Conservation (phyloP, 1,284 basidiomycete species). For the Tetrapyrgos nigripes region DNA sequence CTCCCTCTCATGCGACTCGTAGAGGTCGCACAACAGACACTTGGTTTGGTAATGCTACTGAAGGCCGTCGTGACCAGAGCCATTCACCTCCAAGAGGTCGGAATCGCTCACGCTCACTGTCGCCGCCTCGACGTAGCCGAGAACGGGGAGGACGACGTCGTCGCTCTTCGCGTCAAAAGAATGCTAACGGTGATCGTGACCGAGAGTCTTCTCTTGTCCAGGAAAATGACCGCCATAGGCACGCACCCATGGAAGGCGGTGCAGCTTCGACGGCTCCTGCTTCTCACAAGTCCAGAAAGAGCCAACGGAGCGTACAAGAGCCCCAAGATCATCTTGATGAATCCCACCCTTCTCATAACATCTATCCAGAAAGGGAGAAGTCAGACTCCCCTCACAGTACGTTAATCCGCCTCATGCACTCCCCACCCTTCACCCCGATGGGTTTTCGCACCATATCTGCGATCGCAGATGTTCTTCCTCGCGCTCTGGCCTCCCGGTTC, state of each 20-base stretch:
- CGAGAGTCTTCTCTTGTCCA: conserved; percentile 27
- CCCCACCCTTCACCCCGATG: conserved; percentile 36
- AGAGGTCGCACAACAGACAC: conserved; percentile 1
- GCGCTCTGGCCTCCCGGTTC: neutral
- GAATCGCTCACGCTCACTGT: conserved; percentile 23
- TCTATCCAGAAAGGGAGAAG: conserved; percentile 20
- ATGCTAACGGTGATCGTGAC: conserved; percentile 36
- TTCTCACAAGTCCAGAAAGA: neutral
- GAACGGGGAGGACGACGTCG: conserved; percentile 12
- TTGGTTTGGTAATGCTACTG: conserved; percentile 13
- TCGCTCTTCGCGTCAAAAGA: conserved; percentile 22
- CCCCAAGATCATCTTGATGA: conserved; percentile 8
- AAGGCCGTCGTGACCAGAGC: conserved; percentile 29
- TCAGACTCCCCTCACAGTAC: conserved; percentile 68
- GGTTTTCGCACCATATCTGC: neutral
- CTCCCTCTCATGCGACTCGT: conserved; percentile 21
- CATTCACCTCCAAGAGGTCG: conserved; percentile 1
- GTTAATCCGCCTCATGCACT: conserved; percentile 73
- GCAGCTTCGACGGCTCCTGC: neutral
- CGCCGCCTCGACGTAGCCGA: conserved; percentile 20
- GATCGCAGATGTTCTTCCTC: neutral
- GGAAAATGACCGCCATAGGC: conserved; percentile 33
- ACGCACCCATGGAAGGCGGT: conserved; percentile 18
- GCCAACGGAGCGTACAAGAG: conserved; percentile 1
- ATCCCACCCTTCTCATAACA: neutral